Percentiles rank a stretch among this genome's conserved stretches.
phyloP scores from a whole-genome alignment of 208 protist species.

The Crithidia fasciculata region DNA sequence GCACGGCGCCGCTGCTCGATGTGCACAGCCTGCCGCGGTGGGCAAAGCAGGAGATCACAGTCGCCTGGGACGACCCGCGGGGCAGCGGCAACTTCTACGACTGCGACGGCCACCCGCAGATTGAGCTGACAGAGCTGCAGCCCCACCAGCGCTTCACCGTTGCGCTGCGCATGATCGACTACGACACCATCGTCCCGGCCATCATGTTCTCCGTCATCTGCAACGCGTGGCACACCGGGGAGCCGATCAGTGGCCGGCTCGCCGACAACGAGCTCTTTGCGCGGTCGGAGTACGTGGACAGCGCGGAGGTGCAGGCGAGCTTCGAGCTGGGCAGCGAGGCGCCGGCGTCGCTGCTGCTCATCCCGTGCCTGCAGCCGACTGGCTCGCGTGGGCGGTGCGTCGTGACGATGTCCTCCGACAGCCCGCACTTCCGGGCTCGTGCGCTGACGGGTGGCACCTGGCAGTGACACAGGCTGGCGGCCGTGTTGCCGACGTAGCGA shows the following conservation, averaged over 20 bases:
- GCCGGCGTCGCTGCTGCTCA: constrained; percentile 71
- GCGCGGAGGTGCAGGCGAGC: constrained; percentile 64
- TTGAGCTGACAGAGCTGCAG: constrained; percentile 69
- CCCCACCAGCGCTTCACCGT: constrained; percentile 63
- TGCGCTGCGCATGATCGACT: constrained; percentile 59
- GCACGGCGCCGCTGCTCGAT: constrained; percentile 45
- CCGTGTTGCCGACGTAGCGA: constrained; percentile 47
- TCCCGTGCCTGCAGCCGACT: constrained; percentile 84
- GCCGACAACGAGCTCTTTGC: constrained; percentile 45
- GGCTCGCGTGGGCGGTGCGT: constrained; percentile 60
- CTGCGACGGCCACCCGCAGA: constrained; percentile 72
- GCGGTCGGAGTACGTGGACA: constrained; percentile 76
- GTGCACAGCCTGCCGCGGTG: constrained; percentile 55
- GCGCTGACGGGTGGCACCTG: constrained; percentile 1
- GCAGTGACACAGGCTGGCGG: background rate
- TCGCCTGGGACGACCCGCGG: constrained; percentile 44
- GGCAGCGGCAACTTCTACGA: constrained; percentile 82
- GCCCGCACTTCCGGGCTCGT: constrained; percentile 4
- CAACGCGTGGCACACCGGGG: constrained; percentile 53
- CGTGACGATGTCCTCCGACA: constrained; percentile 55
- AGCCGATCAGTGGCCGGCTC: constrained; percentile 64
- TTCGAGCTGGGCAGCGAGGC: constrained; percentile 39
- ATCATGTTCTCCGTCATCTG: constrained; percentile 77
- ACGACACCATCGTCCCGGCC: constrained; percentile 54
- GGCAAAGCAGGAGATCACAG: constrained; percentile 50